These are phyloP conservation scores for Fusarium circinatum DNA, from an alignment of 2,329 filamentous ascomycete genomes.

Conservation along the genomic window DNA sequence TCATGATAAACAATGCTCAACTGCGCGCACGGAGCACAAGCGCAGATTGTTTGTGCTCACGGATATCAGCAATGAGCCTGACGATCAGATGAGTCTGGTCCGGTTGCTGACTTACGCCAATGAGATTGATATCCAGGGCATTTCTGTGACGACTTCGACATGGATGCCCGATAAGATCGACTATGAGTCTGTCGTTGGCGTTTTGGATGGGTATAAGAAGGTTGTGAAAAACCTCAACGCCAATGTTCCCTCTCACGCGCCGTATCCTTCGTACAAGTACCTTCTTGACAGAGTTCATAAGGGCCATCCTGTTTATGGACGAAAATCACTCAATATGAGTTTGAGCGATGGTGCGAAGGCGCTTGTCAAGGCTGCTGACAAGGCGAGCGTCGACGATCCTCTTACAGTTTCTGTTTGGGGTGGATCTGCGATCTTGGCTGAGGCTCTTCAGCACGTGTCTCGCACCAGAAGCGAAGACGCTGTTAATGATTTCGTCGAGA, in stretches of 20 bases:
- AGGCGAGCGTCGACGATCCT: constrained; percentile 44
- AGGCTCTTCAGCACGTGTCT: constrained; percentile 55
- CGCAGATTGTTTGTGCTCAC: constrained; percentile 53
- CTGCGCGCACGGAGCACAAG: constrained; percentile 26
- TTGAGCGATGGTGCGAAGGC: constrained; percentile 52
- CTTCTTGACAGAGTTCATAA: not conserved
- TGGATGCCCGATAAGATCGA: constrained; percentile 52
- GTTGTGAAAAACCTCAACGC: constrained; percentile 42
- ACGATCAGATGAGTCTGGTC: constrained; percentile 56
- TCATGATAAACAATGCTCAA: not conserved
- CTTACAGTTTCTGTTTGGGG: constrained; percentile 65
- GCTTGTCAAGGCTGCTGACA: constrained; percentile 47
- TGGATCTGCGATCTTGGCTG: constrained; percentile 62
- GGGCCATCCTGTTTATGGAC: constrained; percentile 36
- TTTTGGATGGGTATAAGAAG: constrained; percentile 20
- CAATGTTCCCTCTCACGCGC: not conserved
- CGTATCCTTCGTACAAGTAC: not conserved
- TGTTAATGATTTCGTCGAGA: constrained; percentile 49
- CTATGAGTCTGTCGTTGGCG: constrained; percentile 46
- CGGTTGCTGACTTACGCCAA: constrained; percentile 57
- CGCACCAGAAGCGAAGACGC: constrained; percentile 42
- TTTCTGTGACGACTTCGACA: constrained; percentile 57
- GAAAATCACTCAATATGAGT: constrained; percentile 21
- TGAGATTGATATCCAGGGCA: constrained; percentile 55
- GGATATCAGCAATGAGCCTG: constrained; percentile 58